Evolutionary conservation across 2,329 filamentous ascomycete genomes (phyloP), one percentile per base, ranked within the genome.

Genomic region (Geosmithia morbida): DNA sequence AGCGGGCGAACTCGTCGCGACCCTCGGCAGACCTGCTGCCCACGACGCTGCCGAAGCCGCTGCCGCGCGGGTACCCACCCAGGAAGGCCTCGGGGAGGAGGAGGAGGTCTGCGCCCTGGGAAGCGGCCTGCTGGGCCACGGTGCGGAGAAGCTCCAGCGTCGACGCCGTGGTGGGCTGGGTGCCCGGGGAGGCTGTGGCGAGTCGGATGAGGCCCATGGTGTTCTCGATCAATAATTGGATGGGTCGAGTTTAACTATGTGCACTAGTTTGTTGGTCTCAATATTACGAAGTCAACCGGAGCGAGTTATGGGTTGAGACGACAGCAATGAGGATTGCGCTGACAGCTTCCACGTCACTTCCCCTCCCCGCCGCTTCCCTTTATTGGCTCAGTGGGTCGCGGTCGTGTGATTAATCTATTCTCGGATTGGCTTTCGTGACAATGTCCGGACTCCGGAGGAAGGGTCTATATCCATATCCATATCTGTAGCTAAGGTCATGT

Each of bases 11-110:
- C 57, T 94, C 87, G 22, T 94, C 87, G 17, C 88, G 76, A 4
- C 88, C 89, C 45, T 72, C 68, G 2, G 74, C 68, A 0, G 75
- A 72, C 39, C 89, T 80, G 16, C 73, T 70, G 3, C 89, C 89
- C 14, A 49, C 44, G 2, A 46, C 44, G 37, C 16, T n/a, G n/a
- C 48, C 48, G 33, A 49, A 49, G 40, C 13, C 20, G 30, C 18
- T 43, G 14, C 48, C 48, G 13, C 48, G n/a, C 17, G 90, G 90
- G 60, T 96, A 96, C 1, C 89, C 90, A 44, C 90, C 90, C 2
- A 96, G 74, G 59, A 87, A 95, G 19, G 89, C 89, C 68, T 97
- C 89, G 0, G 90, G 90, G 51, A 96, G 89, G 46, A 96, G 78
- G 26, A 96, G 72, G 45, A 96, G 72, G 60, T 92, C 71, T 40